A percentile compares a stretch with the other conserved stretches of the same genome.
Conservation (phyloP, 352 stramenopile species). For the Phytopythium ostracodes region DNA sequence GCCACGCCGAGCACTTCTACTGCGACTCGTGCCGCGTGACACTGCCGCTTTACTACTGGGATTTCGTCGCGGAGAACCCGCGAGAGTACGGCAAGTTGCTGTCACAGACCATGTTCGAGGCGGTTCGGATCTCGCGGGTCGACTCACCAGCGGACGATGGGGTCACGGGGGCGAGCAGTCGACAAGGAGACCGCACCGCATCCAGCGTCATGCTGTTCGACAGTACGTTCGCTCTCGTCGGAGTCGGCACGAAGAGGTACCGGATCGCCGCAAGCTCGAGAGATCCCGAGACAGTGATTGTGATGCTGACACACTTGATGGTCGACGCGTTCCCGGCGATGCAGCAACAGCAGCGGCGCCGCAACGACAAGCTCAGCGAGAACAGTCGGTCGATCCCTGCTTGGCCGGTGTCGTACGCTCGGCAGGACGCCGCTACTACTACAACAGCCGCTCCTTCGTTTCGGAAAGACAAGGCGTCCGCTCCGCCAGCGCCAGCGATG, state of each 20-base stretch:
- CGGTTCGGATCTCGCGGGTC: slow-evolving; percentile 19
- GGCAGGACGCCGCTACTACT: too few relatives aligned
- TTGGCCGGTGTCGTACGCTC: slow-evolving; percentile 43
- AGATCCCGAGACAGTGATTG: slow-evolving; percentile 48
- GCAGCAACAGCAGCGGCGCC: slow-evolving; percentile 16
- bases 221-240: slow-evolving; percentile 32
- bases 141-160: neutral
- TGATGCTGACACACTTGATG: slow-evolving; percentile 28
- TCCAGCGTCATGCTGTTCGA: slow-evolving; percentile 36
- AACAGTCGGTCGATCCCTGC: slow-evolving; percentile 5
- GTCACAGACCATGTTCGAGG: slow-evolving; percentile 46
- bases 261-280: slow-evolving; percentile 37
- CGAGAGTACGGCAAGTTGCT: slow-evolving; percentile 29
- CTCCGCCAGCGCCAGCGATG: neutral
- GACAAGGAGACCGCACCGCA: neutral
- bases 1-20: slow-evolving; percentile 28
- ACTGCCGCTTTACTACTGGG: slow-evolving; percentile 44
- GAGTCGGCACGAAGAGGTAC: slow-evolving; percentile 43
- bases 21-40: slow-evolving; percentile 38
- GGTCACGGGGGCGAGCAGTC: too few relatives aligned
- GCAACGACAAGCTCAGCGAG: slow-evolving; percentile 9
- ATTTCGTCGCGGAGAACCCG: slow-evolving; percentile 55
- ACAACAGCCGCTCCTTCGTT: too few relatives aligned
- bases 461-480: too few relatives aligned
- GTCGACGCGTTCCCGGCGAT: slow-evolving; percentile 23